Evolutionary conservation across 805 yeast genomes (phyloP).

Genomic region (Brettanomyces custersianus): DNA sequence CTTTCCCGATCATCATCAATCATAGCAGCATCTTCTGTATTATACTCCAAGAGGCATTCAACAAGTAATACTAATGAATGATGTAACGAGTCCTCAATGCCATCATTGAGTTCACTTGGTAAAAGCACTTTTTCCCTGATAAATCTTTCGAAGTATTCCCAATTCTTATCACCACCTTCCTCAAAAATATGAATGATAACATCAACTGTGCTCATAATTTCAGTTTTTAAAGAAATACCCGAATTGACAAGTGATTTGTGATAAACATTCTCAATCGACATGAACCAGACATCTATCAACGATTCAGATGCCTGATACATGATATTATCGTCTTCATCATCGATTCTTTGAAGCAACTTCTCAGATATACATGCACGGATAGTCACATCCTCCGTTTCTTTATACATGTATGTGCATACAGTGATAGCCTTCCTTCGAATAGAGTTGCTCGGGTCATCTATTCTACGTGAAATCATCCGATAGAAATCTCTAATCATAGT

Average conservation of each 20-base stretch:
- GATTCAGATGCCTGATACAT: slow-evolving; percentile 31
- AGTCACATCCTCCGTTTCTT: slow-evolving; percentile 19
- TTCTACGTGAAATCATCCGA: slow-evolving; percentile 36
- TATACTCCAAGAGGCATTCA: slow-evolving; percentile 27
- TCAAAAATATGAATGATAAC: slow-evolving; percentile 29
- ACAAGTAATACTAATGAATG: slow-evolving; percentile 22
- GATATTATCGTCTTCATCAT: slow-evolving; percentile 62
- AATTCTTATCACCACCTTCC: slow-evolving; percentile 28
- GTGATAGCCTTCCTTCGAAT: slow-evolving; percentile 58
- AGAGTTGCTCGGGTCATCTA: slow-evolving; percentile 50
- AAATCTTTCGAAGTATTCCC: slow-evolving; percentile 39
- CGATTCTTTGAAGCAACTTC: slow-evolving; percentile 43
- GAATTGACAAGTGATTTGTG: not conserved
- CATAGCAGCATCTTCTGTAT: slow-evolving; percentile 24
- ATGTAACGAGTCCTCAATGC: slow-evolving; percentile 10
- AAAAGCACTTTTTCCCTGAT: slow-evolving; percentile 35
- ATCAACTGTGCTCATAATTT: not conserved
- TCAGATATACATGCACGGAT: slow-evolving; percentile 37
- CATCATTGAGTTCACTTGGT: slow-evolving; percentile 14
- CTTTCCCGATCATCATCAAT: slow-evolving; percentile 17
- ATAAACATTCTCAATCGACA: not conserved
- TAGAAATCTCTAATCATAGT: slow-evolving; percentile 40
- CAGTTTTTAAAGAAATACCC: not conserved
- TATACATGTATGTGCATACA: slow-evolving; percentile 40
- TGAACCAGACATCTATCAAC: slow-evolving; percentile 32